phyloP scores from a whole-genome alignment of 805 yeast species.

The Suhomyces vadensis region DNA sequence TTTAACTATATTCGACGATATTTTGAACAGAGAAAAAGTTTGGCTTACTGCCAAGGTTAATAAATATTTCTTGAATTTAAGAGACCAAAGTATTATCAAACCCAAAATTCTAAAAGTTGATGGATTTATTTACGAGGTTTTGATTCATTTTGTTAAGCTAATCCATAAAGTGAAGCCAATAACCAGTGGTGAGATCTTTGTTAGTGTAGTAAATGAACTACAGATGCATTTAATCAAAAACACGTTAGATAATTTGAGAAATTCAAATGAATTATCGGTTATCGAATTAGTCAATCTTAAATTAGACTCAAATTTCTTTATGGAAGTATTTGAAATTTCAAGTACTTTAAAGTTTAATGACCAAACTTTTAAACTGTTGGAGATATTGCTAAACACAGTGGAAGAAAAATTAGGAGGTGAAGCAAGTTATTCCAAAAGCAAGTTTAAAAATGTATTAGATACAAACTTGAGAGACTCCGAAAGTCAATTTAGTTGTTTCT shows the following conservation, averaged over 20 bases:
- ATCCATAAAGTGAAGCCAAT: slow-evolving; percentile 42
- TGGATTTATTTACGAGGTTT: slow-evolving; percentile 39
- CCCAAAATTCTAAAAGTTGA: slow-evolving; percentile 26
- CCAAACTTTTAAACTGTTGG: slow-evolving; percentile 18
- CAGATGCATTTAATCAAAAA: slow-evolving; percentile 37
- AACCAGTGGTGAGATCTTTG: slow-evolving; percentile 37
- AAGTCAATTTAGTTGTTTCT: slow-evolving; percentile 37
- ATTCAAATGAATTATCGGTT: slow-evolving; percentile 14
- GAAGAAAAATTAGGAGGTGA: slow-evolving; percentile 17
- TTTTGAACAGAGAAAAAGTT: slow-evolving; percentile 36
- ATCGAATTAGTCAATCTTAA: slow-evolving; percentile 30
- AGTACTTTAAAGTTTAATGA: slow-evolving; percentile 36
- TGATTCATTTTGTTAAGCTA: slow-evolving; percentile 43
- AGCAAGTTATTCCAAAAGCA: slow-evolving; percentile 22
- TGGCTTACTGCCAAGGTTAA: slow-evolving; percentile 32
- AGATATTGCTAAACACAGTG: slow-evolving; percentile 12
- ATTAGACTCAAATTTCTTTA: slow-evolving; percentile 39
- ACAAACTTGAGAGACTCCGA: slow-evolving; percentile 28
- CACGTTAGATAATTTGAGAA: slow-evolving; percentile 33
- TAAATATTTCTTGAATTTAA: slow-evolving; percentile 22
- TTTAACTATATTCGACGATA: slow-evolving; percentile 41
- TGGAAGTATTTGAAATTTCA: slow-evolving; percentile 40
- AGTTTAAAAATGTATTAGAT: slow-evolving; percentile 30
- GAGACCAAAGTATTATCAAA: neutral
- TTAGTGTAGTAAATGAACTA: slow-evolving; percentile 37